Evolutionary conservation across 306 rosid species (phyloP).

Genomic region (Arachis hypogaea): DNA sequence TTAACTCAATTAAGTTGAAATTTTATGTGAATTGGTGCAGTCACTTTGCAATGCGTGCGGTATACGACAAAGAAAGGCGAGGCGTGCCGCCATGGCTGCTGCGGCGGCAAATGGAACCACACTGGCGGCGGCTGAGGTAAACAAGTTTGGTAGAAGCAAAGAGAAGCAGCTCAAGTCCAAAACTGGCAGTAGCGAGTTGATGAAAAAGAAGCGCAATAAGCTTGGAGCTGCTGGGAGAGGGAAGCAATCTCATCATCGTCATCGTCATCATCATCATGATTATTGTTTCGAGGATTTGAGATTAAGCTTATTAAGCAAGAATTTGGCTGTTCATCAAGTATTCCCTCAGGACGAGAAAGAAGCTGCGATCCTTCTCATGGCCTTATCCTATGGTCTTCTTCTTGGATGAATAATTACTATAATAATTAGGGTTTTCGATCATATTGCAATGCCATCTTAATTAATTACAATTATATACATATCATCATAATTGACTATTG

Average conservation of each 20-base stretch:
- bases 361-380: conserved; percentile 92
- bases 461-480: conserved; percentile 1
- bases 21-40: conserved; percentile 40
- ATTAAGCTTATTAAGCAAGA: conserved; percentile 53
- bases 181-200: conserved; percentile 11
- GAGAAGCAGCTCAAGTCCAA: conserved; percentile 40
- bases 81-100: conserved; percentile 73
- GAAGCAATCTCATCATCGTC: conserved; percentile 41
- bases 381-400: conserved; percentile 88
- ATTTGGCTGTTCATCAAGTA: conserved; percentile 63
- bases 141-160: conserved; percentile 34
- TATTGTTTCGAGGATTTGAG: conserved; percentile 68
- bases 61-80: conserved; percentile 92
- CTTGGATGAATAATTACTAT: conserved; percentile 59
- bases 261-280: conserved; percentile 45
- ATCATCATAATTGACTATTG: conserved; percentile 3
- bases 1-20: neutral
- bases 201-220: conserved; percentile 41
- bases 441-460: too few species aligned
- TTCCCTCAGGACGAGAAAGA: conserved; percentile 98
- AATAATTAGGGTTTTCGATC: conserved; percentile 13
- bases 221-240: neutral
- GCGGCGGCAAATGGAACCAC: conserved; percentile 57
- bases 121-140: conserved; percentile 29
- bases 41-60: conserved; percentile 97